Evolutionary conservation across 73 alveolate species (phyloP).

Genomic region (Paramecium tetraurelia): DNA sequence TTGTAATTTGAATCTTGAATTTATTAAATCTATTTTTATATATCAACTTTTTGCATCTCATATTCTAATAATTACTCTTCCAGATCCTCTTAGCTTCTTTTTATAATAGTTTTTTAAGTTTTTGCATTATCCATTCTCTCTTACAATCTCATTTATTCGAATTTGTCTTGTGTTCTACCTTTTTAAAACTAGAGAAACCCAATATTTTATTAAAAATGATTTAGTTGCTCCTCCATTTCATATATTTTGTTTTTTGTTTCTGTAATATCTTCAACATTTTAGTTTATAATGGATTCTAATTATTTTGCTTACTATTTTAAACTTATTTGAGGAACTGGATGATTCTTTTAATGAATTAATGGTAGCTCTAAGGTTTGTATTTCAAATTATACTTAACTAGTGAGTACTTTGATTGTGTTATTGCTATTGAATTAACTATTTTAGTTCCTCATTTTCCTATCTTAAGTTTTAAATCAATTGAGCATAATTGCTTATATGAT

Average conservation of each 20-base stretch:
- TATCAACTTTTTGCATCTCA: not conserved
- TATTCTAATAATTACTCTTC: slow-evolving; percentile 3
- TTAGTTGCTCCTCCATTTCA: not conserved
- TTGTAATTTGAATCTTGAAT: not conserved
- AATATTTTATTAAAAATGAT: not conserved
- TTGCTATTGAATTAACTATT: slow-evolving; percentile 9
- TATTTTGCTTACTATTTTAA: not conserved
- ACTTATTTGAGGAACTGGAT: not conserved
- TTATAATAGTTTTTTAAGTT: not conserved
- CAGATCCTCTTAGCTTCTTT: not conserved
- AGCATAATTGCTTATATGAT: slow-evolving; percentile 96
- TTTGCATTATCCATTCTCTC: slow-evolving; percentile 39
- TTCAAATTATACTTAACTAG: not conserved
- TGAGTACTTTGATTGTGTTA: not conserved
- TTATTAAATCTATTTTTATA: not conserved
- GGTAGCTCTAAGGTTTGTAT: not conserved
- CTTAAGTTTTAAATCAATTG: slow-evolving; percentile 88
- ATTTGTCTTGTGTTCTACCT: not conserved
- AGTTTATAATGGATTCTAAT: not conserved
- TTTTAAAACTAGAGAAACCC: not conserved
- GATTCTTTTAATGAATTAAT: not conserved
- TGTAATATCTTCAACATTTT: not conserved
- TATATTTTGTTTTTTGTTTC: not conserved
- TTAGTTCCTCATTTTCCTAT: slow-evolving; percentile 69
- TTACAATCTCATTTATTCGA: slow-evolving; percentile 29